These are phyloP conservation scores for Colletotrichum sp. DNA, from an alignment of 2,329 filamentous ascomycete genomes.

Conservation along the genomic window DNA sequence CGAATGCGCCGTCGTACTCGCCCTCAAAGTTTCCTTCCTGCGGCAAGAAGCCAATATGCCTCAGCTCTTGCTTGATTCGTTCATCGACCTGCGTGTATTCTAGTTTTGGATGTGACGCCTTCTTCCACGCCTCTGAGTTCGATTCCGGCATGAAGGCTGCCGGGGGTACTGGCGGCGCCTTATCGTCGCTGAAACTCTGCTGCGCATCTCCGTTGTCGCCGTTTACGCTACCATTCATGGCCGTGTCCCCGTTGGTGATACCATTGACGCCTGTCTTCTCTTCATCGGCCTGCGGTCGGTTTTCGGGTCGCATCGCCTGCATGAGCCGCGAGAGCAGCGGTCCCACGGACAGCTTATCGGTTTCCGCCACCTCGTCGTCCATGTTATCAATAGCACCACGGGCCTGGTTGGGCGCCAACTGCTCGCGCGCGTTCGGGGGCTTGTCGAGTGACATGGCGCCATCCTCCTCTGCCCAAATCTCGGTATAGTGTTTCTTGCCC, in stretches of 20 bases:
- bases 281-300: constrained; percentile 59
- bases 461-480: constrained; percentile 95
- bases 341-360: constrained; percentile 86
- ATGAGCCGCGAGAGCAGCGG: constrained; percentile 85
- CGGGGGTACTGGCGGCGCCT: constrained; percentile 56
- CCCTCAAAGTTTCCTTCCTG: constrained; percentile 63
- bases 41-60: constrained; percentile 86
- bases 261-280: constrained; percentile 62
- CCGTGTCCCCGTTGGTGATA: constrained; percentile 57
- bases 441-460: constrained; percentile 77
- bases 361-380: constrained; percentile 85
- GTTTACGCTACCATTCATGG: constrained; percentile 53
- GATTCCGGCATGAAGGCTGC: constrained; percentile 84
- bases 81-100: constrained; percentile 90
- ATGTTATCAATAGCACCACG: constrained; percentile 87
- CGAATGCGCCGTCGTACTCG: constrained; percentile 87
- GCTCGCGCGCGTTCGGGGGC: constrained; percentile 64
- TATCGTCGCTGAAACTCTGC: constrained; percentile 37
- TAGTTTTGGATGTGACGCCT: constrained; percentile 74
- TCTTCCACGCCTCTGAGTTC: constrained; percentile 78
- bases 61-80: constrained; percentile 87
- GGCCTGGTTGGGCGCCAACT: constrained; percentile 78
- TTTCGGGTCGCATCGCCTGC: constrained; percentile 80
- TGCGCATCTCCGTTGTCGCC: constrained; percentile 47
- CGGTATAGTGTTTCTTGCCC: constrained; percentile 84